Percentiles rank a stretch among this genome's conserved stretches.
These are phyloP conservation scores for Acer yangbiense DNA, from an alignment of 345 rosid genomes.

Conservation along the genomic window DNA sequence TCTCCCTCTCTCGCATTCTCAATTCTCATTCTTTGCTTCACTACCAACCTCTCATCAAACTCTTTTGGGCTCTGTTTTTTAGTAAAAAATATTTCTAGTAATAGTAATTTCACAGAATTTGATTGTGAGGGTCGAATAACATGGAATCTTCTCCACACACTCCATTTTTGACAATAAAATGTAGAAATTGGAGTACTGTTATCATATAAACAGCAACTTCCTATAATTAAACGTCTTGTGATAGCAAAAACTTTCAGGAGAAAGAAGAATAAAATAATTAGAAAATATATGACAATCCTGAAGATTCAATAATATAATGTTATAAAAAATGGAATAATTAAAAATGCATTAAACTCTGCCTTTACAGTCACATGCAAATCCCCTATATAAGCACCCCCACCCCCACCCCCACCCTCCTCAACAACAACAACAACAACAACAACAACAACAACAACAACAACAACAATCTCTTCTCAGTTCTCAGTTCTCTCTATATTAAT, in stretches of 20 bases:
- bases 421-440: constrained; percentile 14
- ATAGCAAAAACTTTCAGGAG: neutral
- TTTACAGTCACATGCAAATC: constrained; percentile 16
- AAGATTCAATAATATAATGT: constrained; percentile 21
- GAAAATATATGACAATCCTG: constrained; percentile 18
- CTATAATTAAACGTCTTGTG: neutral
- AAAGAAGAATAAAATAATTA: constrained; percentile 27
- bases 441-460: constrained; percentile 5
- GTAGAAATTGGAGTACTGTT: constrained; percentile 2
- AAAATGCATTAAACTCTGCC: constrained; percentile 20
- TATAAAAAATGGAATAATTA: neutral
- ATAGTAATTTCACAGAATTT: neutral
- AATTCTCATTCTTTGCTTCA: constrained; percentile 26
- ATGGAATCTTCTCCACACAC: constrained; percentile 19
- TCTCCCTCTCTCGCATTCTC: constrained; percentile 11
- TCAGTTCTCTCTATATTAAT: neutral
- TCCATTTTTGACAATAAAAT: constrained; percentile 10
- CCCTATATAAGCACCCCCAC: constrained; percentile 35
- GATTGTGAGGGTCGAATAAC: neutral
- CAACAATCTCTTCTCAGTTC: neutral
- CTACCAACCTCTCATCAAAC: neutral
- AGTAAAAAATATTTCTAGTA: too few species aligned
- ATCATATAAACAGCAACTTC: constrained; percentile 8
- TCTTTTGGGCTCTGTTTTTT: neutral
- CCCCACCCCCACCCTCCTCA: too few species aligned